Evolutionary conservation across 805 yeast genomes (phyloP), one percentile per base, ranked within the genome.

Genomic region (Wickerhamiella musiphila): DNA sequence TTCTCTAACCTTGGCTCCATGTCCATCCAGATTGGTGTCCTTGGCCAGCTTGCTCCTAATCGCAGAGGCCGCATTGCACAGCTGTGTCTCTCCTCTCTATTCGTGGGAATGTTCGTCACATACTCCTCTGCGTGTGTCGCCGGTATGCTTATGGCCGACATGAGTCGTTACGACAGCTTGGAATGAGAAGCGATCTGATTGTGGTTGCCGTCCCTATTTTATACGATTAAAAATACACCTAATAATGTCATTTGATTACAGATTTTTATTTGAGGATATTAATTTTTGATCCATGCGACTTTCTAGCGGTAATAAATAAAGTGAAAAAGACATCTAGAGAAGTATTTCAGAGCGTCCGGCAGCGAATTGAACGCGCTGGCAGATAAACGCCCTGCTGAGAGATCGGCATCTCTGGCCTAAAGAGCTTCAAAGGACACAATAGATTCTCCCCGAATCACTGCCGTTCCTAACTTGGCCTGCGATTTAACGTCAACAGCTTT

Each of bases 381-480:
- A n/a, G n/a, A n/a, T n/a, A n/a, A n/a, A n/a, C n/a, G n/a, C n/a
- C n/a, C n/a, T n/a, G n/a, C n/a, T n/a, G n/a, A n/a, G n/a, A n/a
- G n/a, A n/a, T n/a, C n/a, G n/a, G n/a, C n/a, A n/a, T n/a, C n/a
- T n/a, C n/a, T n/a, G n/a, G 20, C 16, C 15, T 28, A 28, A 14
- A 34, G 6, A 10, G 53, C 75, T 54, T 78, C 92, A 41, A 79
- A 57, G 11, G 83, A 66, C 7, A 77, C 68, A 6, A 79, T 73
- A 4, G 83, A 73, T 47, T 77, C 78, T 10, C 93, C 93, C 44
- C 93, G 63, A 6, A 79, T 59, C 24, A 56, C 82, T 9, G 73
- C 65, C 7, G 78, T 64, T 2, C 93, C 93, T 28, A 78, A 57
- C 35, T 65, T 62, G 22, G 63, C 49, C 35, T 63, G 64, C 4